Base-by-base conservation (phyloP, 306 rosid genomes). In the Glycine soja region DNA sequence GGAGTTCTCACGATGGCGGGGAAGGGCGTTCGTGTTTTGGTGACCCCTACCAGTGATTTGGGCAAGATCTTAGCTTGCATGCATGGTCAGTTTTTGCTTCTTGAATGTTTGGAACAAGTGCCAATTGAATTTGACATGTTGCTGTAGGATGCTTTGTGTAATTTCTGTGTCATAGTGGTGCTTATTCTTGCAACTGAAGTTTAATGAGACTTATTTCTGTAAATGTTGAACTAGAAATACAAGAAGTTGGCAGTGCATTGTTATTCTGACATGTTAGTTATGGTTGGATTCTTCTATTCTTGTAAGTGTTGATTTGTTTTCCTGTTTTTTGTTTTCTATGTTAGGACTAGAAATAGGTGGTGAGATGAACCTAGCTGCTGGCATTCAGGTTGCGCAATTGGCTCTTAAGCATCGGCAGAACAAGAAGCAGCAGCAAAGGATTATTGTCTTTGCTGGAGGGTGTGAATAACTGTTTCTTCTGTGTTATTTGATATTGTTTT, bases 1-100 rank as follows among this genome's bases (percentile, higher is more conserved):
- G 98, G 98, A 85, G 92, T 94, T 87, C 92, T 94, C 78, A 94
- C 94, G 15, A 94, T 94, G 98, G 98, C 97, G 0, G 98, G 98
- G 30, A 94, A 94, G 84, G 94, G 98, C 24, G 92, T 92, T 77
- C 97, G 97, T 8, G 98, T 94, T 70, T 90, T 94, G 89, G 98
- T 90, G 48, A 94, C 97, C 14, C 98, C 98, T 48, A 94, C 98
- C 34, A 90, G 93, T 84, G 98, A 94, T 89, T 92, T 94, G 74
- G 97, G 97, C 85, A 94, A 94, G 90, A 94, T 94, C 70, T 85
- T 94, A 51, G 97, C 97, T 3, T 94, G 98, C 85, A 95, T 88
- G 97, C 98, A 95, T 63, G 98, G 98, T 92, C 13, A 78, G 97
- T 85, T 63, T 78, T 64, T 46, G 38, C 14, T 51, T 70, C 24